phyloP scores from a whole-genome alignment of 1,139 yeast species.

The Zygotorulaspora mrakii region DNA sequence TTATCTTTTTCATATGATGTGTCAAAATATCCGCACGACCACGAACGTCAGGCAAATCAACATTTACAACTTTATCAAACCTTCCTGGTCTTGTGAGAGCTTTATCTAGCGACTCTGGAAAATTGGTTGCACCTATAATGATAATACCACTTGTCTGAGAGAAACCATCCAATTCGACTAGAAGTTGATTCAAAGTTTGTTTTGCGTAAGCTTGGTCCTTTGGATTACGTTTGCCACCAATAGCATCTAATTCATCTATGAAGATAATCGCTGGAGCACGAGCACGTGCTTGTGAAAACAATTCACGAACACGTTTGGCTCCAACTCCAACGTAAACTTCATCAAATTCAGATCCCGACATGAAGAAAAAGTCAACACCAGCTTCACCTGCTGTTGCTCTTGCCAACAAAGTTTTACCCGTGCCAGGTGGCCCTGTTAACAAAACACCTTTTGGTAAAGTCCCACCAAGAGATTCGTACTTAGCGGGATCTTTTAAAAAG shows the following conservation, averaged over 20 bases:
- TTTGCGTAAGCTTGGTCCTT: conserved; percentile 97
- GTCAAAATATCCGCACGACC: conserved; percentile 91
- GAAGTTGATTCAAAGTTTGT: conserved; percentile 90
- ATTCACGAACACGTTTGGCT: conserved; percentile 93
- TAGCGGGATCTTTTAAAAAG: conserved; percentile 90
- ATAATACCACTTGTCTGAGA: conserved; percentile 90
- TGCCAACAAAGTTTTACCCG: conserved; percentile 96
- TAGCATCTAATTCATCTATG: conserved; percentile 95
- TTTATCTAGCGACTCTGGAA: conserved; percentile 93
- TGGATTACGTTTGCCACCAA: conserved; percentile 96
- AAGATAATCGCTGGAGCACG: conserved; percentile 96
- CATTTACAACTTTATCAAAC: conserved; percentile 92
- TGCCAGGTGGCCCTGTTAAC: conserved; percentile 98
- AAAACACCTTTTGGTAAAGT: conserved; percentile 95
- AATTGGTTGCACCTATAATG: conserved; percentile 96
- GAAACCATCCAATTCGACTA: conserved; percentile 95
- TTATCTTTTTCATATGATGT: conserved; percentile 91
- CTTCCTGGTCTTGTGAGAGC: conserved; percentile 98
- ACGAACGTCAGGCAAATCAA: conserved; percentile 95
- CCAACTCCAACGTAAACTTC: conserved; percentile 99
- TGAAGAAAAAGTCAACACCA: conserved; percentile 95
- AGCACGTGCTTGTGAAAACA: conserved; percentile 88
- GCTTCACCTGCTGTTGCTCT: conserved; percentile 99
- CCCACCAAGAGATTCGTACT: conserved; percentile 95
- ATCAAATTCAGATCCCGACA: conserved; percentile 98